A percentile compares a stretch with the other conserved stretches of the same genome.
Conservation (phyloP, 148 eudicot genomes). For the Persicaria tinctoria region DNA sequence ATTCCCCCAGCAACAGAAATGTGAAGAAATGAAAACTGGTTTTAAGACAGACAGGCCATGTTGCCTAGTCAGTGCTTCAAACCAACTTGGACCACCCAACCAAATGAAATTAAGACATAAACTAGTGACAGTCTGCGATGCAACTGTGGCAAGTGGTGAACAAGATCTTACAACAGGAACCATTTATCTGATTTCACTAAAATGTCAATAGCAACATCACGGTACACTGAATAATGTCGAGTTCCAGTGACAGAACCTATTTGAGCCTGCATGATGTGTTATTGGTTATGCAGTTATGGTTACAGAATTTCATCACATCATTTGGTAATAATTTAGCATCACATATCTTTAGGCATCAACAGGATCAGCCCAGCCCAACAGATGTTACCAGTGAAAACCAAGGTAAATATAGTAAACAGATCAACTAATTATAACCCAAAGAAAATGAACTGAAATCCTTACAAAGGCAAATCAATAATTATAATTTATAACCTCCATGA, state of each 20-base stretch:
- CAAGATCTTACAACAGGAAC: not conserved
- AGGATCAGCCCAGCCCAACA: not conserved
- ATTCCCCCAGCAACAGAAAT: not conserved
- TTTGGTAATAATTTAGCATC: not conserved
- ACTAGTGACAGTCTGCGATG: conserved; percentile 4
- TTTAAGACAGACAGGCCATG: not conserved
- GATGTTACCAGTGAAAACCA: not conserved
- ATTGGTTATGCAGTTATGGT: too few relatives aligned
- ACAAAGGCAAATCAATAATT: not conserved
- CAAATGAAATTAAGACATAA: not conserved
- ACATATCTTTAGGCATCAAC: not conserved
- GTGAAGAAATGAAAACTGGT: not conserved
- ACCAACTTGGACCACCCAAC: conserved; percentile 3
- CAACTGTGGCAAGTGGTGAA: not conserved
- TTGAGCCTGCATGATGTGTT: too few relatives aligned
- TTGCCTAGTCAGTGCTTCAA: not conserved
- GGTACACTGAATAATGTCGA: not conserved
- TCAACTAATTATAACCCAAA: not conserved
- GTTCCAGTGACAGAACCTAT: too few relatives aligned
- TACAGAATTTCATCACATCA: not conserved
- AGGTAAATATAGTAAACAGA: not conserved
- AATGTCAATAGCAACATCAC: not conserved
- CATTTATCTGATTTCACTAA: not conserved
- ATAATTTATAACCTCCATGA: not conserved
- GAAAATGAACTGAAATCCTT: not conserved